phyloP scores from a whole-genome alignment of 805 yeast species.

The Sungouiozyma intestinalis region DNA sequence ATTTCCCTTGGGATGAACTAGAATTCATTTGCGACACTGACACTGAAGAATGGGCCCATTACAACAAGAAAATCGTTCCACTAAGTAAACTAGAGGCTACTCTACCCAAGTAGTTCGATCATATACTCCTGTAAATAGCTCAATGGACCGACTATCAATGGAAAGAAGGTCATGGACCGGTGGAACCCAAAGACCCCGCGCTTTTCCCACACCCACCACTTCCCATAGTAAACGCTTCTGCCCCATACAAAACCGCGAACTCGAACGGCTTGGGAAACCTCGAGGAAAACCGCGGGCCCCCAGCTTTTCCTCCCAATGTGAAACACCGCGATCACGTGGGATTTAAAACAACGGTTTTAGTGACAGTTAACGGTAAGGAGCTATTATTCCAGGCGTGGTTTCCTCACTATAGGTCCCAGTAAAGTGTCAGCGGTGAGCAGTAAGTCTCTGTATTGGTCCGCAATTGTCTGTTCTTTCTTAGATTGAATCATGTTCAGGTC shows the following conservation, averaged over 20 bases:
- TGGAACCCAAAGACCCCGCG: neutral
- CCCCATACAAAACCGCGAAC: neutral
- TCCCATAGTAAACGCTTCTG: too few species aligned
- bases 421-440: too few species aligned
- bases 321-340: neutral
- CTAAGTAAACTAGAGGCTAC: slow-evolving; percentile 23
- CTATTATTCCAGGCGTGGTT: too few species aligned
- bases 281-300: neutral
- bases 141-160: too few species aligned
- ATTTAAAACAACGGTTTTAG: neutral
- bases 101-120: neutral
- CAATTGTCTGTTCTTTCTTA: too few species aligned
- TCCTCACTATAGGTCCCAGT: too few species aligned
- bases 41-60: slow-evolving; percentile 22
- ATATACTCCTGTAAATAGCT: neutral
- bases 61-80: slow-evolving; percentile 24
- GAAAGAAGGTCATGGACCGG: too few species aligned
- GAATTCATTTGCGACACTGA: slow-evolving; percentile 18
- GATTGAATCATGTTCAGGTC: neutral
- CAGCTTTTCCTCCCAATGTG: neutral
- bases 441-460: too few species aligned
- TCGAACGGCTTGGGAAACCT: neutral
- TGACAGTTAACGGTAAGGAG: neutral
- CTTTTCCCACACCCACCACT: neutral
- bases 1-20: slow-evolving; percentile 37